Evolutionary conservation across 2,329 filamentous ascomycete genomes (phyloP).

Genomic region (Capronia americana): DNA sequence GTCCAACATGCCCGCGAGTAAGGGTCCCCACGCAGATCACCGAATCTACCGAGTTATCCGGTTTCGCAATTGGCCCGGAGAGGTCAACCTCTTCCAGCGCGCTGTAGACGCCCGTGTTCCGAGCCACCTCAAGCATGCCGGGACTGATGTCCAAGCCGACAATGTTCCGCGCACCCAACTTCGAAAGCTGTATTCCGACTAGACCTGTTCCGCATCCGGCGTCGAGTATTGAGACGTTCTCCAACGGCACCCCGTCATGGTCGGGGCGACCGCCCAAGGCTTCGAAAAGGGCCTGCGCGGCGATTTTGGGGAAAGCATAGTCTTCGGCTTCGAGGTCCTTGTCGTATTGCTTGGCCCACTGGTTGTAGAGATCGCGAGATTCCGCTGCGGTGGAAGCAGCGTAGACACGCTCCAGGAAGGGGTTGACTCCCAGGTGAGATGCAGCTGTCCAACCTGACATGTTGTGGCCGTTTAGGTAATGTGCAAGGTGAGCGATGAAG

Average conservation of each 20-base stretch:
- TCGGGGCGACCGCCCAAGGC: not conserved
- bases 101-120: slow-evolving; percentile 56
- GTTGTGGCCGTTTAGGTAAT: not conserved
- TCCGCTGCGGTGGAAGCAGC: slow-evolving; percentile 46
- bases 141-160: slow-evolving; percentile 61
- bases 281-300: slow-evolving; percentile 44
- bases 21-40: slow-evolving; percentile 63
- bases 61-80: slow-evolving; percentile 50
- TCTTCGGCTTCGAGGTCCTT: slow-evolving; percentile 49
- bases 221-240: slow-evolving; percentile 53
- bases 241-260: slow-evolving; percentile 23
- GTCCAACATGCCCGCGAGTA: slow-evolving; percentile 63
- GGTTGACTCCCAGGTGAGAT: slow-evolving; percentile 35
- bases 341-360: slow-evolving; percentile 56
- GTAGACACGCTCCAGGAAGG: slow-evolving; percentile 48
- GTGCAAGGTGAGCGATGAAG: not conserved
- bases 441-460: slow-evolving; percentile 1
- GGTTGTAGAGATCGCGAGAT: slow-evolving; percentile 51
- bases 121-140: slow-evolving; percentile 61
- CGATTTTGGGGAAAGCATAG: slow-evolving; percentile 52
- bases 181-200: slow-evolving; percentile 56
- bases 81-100: slow-evolving; percentile 56
- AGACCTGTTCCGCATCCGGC: slow-evolving; percentile 65
- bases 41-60: slow-evolving; percentile 56
- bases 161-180: slow-evolving; percentile 53